Base-by-base conservation (phyloP, 2,329 filamentous ascomycete genomes). In the Conoideocrella luteorostrata region DNA sequence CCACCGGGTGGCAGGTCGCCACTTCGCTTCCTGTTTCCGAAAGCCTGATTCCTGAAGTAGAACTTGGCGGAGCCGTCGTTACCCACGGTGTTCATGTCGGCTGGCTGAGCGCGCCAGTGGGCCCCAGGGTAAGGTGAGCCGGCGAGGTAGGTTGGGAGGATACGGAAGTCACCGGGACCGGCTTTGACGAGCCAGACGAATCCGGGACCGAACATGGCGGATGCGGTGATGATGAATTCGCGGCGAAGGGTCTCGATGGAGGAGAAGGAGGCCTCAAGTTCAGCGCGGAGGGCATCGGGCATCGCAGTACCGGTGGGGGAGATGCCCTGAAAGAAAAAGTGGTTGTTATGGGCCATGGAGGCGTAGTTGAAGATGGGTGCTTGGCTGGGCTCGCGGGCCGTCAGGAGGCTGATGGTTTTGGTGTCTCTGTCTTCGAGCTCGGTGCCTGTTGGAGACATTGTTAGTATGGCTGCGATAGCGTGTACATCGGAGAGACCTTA, bases 341-440 rank as follows among this genome's bases (percentile, higher is more conserved):
- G 71, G 64, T 81, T 96, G 78, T 97, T 97, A 75, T 87, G 85
- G 44, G 88, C 87, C 86, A 95, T 95, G 56, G 88, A 95, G 64
- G 93, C 93, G 64, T 94, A 80, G 77, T 97, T 98, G 81, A 98
- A 98, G 62, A 84, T 72, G 55, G 83, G 75, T 33, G 93, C 93
- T 50, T 78, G 74, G 53, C 75, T 74, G 35, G 91, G 84, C 58
- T 93, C 79, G 64, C 89, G 88, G 47, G 91, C 86, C 47, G 84
- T 84, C 58, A 80, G 73, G 58, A 91, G 73, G 59, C 86, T 67
- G 59, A 95, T 81, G 37, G 80, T 71, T 65, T 86, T 82, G 48
- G 80, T 65, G 40, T 75, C 69, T 52, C 75, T 69, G 61, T 78
- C 67, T 52, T 82, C 82, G 57, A 78, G 75, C 15, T 80, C 70